phyloP scores from a whole-genome alignment of 805 yeast species.

The Yarrowia osloensis region DNA sequence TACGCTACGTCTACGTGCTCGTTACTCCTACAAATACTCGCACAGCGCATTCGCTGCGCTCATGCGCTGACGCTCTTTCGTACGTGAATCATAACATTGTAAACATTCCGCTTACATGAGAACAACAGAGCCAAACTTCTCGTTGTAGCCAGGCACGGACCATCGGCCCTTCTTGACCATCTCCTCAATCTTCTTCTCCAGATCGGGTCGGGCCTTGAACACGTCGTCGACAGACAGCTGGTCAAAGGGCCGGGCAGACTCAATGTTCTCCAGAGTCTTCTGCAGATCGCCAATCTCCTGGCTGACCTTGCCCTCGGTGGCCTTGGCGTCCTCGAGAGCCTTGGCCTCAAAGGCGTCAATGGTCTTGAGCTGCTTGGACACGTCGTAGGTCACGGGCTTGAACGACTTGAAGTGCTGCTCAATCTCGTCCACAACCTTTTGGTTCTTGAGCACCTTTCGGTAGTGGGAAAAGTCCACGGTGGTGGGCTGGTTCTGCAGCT shows the following conservation, averaged over 20 bases:
- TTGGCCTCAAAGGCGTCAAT: constrained; percentile 91
- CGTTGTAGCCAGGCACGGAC: constrained; percentile 98
- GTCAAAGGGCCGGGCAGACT: constrained; percentile 96
- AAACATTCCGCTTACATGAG: constrained; percentile 66
- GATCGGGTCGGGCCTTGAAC: constrained; percentile 93
- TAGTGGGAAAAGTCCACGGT: constrained; percentile 80
- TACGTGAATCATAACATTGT: not conserved
- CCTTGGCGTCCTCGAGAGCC: constrained; percentile 93
- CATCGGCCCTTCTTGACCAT: constrained; percentile 96
- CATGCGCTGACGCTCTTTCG: not conserved
- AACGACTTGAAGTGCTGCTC: constrained; percentile 52
- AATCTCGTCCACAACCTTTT: constrained; percentile 73
- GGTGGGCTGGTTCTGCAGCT: constrained; percentile 70
- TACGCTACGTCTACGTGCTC: no score
- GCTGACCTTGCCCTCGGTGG: constrained; percentile 84
- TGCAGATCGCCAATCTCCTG: constrained; percentile 83
- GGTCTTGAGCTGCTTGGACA: constrained; percentile 84
- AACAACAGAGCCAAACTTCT: constrained; percentile 95
- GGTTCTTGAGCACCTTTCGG: constrained; percentile 79
- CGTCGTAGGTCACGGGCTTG: constrained; percentile 83
- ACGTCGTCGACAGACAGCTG: constrained; percentile 95
- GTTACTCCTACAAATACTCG: no score
- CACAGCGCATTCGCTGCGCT: not conserved
- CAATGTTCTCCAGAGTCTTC: constrained; percentile 88
- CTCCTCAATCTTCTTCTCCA: constrained; percentile 91